A percentile compares a stretch with the other conserved stretches of the same genome.
These are phyloP conservation scores for Apiospora pterosperma DNA, from an alignment of 2,329 filamentous ascomycete genomes.

Conservation along the genomic window DNA sequence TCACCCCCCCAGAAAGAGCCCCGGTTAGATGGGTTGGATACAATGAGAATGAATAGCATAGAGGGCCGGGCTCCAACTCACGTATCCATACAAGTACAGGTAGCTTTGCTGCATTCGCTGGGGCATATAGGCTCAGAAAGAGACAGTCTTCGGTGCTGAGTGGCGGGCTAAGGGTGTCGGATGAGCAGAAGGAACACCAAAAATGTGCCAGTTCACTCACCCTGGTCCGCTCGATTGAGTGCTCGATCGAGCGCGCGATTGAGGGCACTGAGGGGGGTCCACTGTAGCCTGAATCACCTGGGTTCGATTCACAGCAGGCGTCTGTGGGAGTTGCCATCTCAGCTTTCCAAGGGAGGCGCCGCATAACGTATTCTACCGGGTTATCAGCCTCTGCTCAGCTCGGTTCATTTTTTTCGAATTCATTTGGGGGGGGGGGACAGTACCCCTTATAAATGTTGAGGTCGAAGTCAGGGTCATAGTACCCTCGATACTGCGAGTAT, in stretches of 20 bases:
- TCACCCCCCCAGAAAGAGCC: neutral
- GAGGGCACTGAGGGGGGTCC: conserved; percentile 31
- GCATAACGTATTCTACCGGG: conserved; percentile 41
- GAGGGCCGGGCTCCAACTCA: conserved; percentile 11
- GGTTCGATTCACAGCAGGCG: conserved; percentile 24
- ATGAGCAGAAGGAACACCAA: conserved; percentile 11
- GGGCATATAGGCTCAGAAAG: conserved; percentile 44
- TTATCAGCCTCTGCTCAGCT: neutral
- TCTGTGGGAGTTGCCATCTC: conserved; percentile 39
- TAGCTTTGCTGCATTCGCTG: conserved; percentile 25
- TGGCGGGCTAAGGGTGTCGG: conserved; percentile 17
- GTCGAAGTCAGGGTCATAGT: conserved; percentile 31
- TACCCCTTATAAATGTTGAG: conserved; percentile 45
- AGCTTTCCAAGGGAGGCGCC: conserved; percentile 38
- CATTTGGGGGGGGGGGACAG: neutral
- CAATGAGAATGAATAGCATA: neutral
- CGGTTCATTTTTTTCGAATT: neutral
- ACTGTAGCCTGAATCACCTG: conserved; percentile 26
- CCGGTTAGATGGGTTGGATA: neutral
- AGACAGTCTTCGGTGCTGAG: conserved; percentile 40
- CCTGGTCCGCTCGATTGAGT: neutral
- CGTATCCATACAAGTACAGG: conserved; percentile 48
- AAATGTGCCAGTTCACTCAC: conserved; percentile 10
- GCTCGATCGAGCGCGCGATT: conserved; percentile 15
- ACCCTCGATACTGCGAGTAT: conserved; percentile 43